phyloP scores from a whole-genome alignment of 2,329 filamentous ascomycete genomes.

The Diaporthe sp. region DNA sequence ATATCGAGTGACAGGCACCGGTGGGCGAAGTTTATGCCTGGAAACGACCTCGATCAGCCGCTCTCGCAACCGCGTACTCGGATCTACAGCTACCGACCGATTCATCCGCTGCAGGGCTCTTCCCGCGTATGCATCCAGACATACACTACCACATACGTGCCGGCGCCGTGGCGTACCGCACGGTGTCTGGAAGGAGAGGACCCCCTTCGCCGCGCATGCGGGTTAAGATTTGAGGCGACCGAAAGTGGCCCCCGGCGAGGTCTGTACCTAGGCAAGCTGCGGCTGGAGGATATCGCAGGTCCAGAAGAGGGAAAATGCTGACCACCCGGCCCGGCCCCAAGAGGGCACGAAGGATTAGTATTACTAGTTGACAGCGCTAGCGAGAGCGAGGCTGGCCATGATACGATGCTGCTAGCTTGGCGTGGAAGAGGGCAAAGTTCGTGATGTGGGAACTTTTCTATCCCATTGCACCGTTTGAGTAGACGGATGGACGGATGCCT shows the following conservation, averaged over 20 bases:
- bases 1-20: neutral
- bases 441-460: neutral
- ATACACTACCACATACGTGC: neutral
- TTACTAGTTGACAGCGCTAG: constrained; percentile 29
- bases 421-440: constrained; percentile 16
- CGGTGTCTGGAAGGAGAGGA: neutral
- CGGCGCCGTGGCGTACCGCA: neutral
- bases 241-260: constrained; percentile 7
- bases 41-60: neutral
- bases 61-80: neutral
- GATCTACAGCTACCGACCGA: neutral
- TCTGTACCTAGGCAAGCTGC: neutral
- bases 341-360: neutral
- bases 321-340: neutral
- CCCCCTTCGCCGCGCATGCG: neutral
- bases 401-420: constrained; percentile 20
- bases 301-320: constrained; percentile 8
- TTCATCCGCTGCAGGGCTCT: neutral
- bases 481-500: neutral
- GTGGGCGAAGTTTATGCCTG: neutral
- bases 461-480: neutral
- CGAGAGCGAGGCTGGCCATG: constrained; percentile 13
- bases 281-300: neutral
- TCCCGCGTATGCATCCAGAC: neutral
- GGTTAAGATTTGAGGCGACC: constrained; percentile 11